Conservation (phyloP, 345 rosid species). For the Turnera subulata region DNA sequence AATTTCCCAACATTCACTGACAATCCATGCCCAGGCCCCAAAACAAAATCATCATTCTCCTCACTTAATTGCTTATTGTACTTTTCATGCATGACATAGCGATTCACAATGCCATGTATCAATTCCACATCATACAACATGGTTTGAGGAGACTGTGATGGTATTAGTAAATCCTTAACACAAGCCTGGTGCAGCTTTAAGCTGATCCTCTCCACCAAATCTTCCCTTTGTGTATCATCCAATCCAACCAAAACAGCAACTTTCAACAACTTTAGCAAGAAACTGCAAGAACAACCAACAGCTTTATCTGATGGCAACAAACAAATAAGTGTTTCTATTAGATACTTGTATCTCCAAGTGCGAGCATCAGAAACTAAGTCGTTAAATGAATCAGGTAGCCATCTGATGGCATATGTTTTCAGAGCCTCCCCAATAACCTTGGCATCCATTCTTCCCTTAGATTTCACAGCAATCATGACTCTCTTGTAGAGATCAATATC, state of each 20-base stretch:
- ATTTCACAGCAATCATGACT: conserved; percentile 57
- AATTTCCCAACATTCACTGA: conserved; percentile 62
- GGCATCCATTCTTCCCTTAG: conserved; percentile 75
- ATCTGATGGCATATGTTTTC: conserved; percentile 62
- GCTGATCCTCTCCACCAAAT: conserved; percentile 52
- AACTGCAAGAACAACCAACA: conserved; percentile 64
- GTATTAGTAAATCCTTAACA: conserved; percentile 59
- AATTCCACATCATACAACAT: conserved; percentile 61
- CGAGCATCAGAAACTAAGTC: conserved; percentile 46
- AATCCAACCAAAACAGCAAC: conserved; percentile 57
- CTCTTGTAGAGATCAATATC: conserved; percentile 71
- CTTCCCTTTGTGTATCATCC: conserved; percentile 47
- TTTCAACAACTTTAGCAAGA: conserved; percentile 73
- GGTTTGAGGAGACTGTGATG: conserved; percentile 39
- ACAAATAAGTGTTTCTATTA: conserved; percentile 61
- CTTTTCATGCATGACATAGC: conserved; percentile 42
- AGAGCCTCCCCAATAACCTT: conserved; percentile 71
- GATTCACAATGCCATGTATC: conserved; percentile 50
- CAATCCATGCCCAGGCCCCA: conserved; percentile 36
- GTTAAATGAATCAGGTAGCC: conserved; percentile 73
- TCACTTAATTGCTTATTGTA: conserved; percentile 23
- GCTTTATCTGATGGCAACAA: conserved; percentile 64
- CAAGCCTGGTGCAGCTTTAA: conserved; percentile 69
- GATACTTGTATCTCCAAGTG: conserved; percentile 41
- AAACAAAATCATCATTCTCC: conserved; percentile 39